phyloP scores from a whole-genome alignment of 176 grass and related monocot genomes.

The Panicum miliaceum region DNA sequence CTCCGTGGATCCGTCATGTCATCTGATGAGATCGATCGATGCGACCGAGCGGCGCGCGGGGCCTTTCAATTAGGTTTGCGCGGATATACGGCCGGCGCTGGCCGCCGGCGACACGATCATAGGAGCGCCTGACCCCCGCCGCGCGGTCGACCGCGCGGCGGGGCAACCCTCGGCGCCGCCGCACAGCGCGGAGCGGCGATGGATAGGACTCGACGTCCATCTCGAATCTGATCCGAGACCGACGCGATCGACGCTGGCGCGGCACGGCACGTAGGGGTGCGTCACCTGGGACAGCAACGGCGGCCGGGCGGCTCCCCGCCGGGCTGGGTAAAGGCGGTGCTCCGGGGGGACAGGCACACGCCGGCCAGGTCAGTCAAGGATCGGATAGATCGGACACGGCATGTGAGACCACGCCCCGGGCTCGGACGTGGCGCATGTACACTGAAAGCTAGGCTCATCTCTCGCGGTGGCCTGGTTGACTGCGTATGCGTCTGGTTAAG shows the following conservation, averaged over 20 bases:
- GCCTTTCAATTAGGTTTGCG: background rate
- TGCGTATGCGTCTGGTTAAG: background rate
- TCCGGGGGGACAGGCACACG: constrained; percentile 15
- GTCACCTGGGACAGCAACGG: constrained; percentile 32
- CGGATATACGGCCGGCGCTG: background rate
- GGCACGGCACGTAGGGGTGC: constrained; percentile 9
- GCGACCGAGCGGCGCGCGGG: background rate
- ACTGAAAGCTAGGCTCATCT: constrained; percentile 4
- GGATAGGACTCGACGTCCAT: background rate
- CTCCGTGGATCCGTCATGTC: too few species aligned
- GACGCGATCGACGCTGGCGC: background rate
- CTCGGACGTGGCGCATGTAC: constrained; percentile 12
- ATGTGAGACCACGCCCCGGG: constrained; percentile 36
- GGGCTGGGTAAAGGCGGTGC: constrained; percentile 10
- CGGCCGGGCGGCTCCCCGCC: background rate
- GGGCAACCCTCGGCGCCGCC: too few species aligned
- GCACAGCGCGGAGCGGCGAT: background rate
- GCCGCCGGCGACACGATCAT: constrained; percentile 9
- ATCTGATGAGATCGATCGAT: background rate
- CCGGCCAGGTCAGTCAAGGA: background rate
- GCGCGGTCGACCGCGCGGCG: too few species aligned
- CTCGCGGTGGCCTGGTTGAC: background rate
- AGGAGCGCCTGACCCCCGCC: constrained; percentile 16
- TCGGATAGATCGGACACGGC: background rate
- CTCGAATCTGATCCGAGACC: background rate